Evolutionary conservation across 352 stramenopile genomes (phyloP), one percentile per base, ranked within the genome.

Genomic region (Pythium folliculosum): DNA sequence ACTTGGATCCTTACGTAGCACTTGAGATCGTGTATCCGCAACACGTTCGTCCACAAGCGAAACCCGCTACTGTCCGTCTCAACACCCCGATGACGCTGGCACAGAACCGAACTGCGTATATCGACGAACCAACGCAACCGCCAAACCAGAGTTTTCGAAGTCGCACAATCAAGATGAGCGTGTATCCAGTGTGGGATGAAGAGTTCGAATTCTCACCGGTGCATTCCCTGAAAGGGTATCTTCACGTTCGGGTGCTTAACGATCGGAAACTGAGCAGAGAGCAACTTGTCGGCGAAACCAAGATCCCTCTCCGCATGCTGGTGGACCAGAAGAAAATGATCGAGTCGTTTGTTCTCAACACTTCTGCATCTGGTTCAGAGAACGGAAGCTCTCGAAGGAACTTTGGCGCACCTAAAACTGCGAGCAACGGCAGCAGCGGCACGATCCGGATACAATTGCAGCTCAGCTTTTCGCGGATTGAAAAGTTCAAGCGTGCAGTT

Each of bases 181-280:
- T 92, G 69, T 94, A 89, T 67, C 86, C 86, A 1, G 70, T 91
- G 2, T 94, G 86, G 86, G 81, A 94, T 6, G 84, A 94, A 69
- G 78, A 86, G 12, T 94, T 94, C 49, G 82, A 84, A 53, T 77
- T 92, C 32, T 27, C 68, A 27, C 81, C 81, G 0, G 75, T 92
- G 23, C 54, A 87, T n/a, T 88, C 82, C 3, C 61, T 94, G 8
- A 86, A 82, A n/a, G 78, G 81, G 22, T 84, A 77, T 55, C 75
- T 94, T 8, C 75, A 82, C 32, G 56, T 94, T 12, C 84, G 82
- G 1, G 54, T 94, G 7, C 66, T 92, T 16, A 91, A 94, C 57
- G 82, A 94, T 61, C 81, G 84, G 0, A 83, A 84, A 65, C 71
- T 86, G 19, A 88, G 80, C 45, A 75, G 76, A 35, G 81, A 92